Conservation (phyloP, 2,329 filamentous ascomycete genomes). For the Cordyceps fumosorosea region DNA sequence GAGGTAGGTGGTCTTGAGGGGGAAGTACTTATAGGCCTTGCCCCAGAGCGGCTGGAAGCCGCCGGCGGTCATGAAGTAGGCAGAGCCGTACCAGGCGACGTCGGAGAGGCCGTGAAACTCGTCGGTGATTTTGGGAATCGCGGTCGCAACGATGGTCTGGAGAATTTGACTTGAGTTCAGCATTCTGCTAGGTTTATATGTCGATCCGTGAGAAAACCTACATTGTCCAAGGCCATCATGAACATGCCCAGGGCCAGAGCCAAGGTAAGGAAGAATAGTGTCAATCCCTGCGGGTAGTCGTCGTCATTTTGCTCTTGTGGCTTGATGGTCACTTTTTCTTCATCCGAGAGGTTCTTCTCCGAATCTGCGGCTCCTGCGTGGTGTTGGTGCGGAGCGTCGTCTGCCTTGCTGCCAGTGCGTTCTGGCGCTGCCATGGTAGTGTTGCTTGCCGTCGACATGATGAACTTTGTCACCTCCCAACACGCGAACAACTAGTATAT, state of each 20-base stretch:
- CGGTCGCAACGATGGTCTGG: slow-evolving; percentile 37
- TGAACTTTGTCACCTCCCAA: neutral
- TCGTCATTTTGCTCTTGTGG: neutral
- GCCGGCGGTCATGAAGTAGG: slow-evolving; percentile 29
- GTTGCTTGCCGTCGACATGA: neutral
- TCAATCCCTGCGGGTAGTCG: neutral
- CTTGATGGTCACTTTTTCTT: neutral
- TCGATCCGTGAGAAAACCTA: neutral
- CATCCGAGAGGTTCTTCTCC: neutral
- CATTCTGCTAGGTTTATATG: neutral
- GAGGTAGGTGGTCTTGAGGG: slow-evolving; percentile 31
- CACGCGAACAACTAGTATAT: neutral
- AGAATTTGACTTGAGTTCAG: neutral
- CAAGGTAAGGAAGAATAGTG: neutral
- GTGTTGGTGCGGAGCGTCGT: neutral
- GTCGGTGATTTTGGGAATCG: slow-evolving; percentile 36
- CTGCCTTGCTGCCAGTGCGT: neutral
- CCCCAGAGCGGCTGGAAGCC: slow-evolving; percentile 19
- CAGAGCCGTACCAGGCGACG: slow-evolving; percentile 43
- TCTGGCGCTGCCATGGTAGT: neutral
- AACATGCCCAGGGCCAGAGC: neutral
- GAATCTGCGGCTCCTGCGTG: neutral
- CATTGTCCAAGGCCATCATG: slow-evolving; percentile 1
- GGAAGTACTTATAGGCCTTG: slow-evolving; percentile 31
- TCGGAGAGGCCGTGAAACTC: slow-evolving; percentile 32